Evolutionary conservation across 805 yeast species (phyloP).

Genomic region (Myxozyma kluyveri): DNA sequence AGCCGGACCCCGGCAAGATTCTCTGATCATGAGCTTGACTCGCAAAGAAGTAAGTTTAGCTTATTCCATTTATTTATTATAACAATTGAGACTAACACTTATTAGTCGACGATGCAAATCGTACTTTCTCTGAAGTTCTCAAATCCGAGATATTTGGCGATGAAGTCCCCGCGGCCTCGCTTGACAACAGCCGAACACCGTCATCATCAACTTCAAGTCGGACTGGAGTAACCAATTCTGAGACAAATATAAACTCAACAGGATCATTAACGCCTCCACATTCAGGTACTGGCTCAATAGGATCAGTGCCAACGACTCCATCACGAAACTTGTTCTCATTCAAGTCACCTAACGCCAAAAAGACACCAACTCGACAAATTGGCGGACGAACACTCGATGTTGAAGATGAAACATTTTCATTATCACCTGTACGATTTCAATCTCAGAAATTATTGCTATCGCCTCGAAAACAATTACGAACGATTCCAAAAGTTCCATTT

Average conservation of each 20-base stretch:
- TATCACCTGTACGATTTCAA: conserved; percentile 86
- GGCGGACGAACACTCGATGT: conserved; percentile 42
- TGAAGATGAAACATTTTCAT: conserved; percentile 71
- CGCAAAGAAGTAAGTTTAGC: conserved; percentile 45
- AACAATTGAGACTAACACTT: neutral
- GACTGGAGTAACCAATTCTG: too few relatives aligned
- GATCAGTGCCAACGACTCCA: conserved; percentile 36
- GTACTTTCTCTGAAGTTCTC: conserved; percentile 79
- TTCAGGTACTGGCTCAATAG: conserved; percentile 27
- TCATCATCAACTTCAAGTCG: conserved; percentile 25
- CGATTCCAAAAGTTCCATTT: conserved; percentile 81
- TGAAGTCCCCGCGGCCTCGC: conserved; percentile 53
- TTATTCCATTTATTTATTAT: neutral
- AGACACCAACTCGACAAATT: conserved; percentile 43
- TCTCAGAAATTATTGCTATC: conserved; percentile 74
- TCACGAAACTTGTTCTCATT: conserved; percentile 67
- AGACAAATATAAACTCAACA: conserved; percentile 7
- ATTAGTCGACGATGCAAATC: conserved; percentile 72
- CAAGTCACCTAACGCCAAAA: conserved; percentile 57
- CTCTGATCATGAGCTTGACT: conserved; percentile 56
- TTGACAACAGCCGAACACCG: conserved; percentile 33
- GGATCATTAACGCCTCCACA: conserved; percentile 19
- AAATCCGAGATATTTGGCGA: conserved; percentile 92
- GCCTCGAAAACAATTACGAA: conserved; percentile 76
- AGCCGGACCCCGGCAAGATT: conserved; percentile 23